phyloP scores from a whole-genome alignment of 2,329 filamentous ascomycete species.

The Pseudofabraea citricarpa region DNA sequence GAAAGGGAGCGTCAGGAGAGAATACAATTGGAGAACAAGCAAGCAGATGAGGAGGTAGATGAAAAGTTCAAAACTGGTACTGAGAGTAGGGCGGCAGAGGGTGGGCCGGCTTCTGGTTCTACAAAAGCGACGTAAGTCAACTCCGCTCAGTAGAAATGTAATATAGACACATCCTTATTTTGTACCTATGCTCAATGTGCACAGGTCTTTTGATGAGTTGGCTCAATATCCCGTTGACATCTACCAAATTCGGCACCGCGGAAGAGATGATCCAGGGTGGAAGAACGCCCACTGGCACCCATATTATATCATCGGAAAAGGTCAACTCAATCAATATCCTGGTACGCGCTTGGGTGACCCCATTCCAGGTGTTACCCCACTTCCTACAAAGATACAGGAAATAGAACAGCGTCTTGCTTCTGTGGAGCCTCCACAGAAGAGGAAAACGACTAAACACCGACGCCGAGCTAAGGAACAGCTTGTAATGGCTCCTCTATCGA shows the following conservation, averaged over 20 bases:
- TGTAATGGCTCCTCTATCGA: too few species aligned
- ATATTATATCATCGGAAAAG: background rate
- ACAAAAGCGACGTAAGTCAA: constrained; percentile 1
- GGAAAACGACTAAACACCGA: background rate
- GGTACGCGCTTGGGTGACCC: background rate
- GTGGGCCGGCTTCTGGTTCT: too few species aligned
- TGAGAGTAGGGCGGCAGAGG: background rate
- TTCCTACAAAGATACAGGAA: too few species aligned
- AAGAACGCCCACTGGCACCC: background rate
- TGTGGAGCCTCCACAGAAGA: too few species aligned
- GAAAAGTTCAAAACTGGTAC: background rate
- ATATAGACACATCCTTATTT: background rate
- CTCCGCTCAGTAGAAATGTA: constrained; percentile 2
- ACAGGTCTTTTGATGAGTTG: background rate
- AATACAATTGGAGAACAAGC: too few species aligned
- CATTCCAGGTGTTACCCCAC: too few species aligned
- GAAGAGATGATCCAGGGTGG: background rate
- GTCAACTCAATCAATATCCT: background rate
- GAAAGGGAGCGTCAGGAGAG: too few species aligned
- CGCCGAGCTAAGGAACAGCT: background rate
- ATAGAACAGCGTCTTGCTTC: too few species aligned
- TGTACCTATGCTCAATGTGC: constrained; percentile 2
- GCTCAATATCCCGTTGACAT: background rate
- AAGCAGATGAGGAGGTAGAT: background rate
- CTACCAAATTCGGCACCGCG: background rate